Base-by-base conservation (phyloP, 805 yeast genomes). In the Blastobotrys americana region DNA sequence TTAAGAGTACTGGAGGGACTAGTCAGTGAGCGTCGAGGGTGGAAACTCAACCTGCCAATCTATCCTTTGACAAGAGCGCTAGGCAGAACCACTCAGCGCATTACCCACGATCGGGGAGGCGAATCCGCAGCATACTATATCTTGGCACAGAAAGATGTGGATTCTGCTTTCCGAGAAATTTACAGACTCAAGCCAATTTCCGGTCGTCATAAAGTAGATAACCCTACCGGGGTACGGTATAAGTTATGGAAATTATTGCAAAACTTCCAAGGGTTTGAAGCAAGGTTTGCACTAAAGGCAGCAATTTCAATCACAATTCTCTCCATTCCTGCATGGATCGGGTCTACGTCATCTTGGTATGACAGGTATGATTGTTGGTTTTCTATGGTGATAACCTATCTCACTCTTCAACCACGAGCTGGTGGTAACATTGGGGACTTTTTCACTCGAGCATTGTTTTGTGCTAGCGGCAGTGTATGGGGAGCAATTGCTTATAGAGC, bases 71-170 rank as follows among this genome's bases (percentile, higher is more conserved):
- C 50, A 3, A 57, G 74, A 44, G 70, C 75, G 0, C 42, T 74
- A 9, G 62, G 63, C 36, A 61, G 73, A 33, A 48, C 71, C n/a
- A 68, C 74, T 0, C 57, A 53, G 25, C 72, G 66, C 38, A 70
- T 73, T 48, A 55, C 68, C 4, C 60, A 65, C 28, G 78, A 74
- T 54, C 70, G 70, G 50, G 78, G 78, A 16, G 69, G 72, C 2
- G 68, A 68, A 20, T 61, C 66, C n/a, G 67, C 70, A 5, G 61
- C 66, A 16, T 64, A 68, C 34, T 73, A 70, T 48, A 63, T 61
- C 42, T 73, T 70, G 43, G 61, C 72, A 1, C 68, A 69, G 44
- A 39, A 58, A 13, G 76, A 70, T 40, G 75, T 73, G 4, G 72
- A 69, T 44, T 73, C 69, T 41, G 67, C 72, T 1, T 71, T 73